These are phyloP conservation scores for Cyclaneusma minus DNA, from an alignment of 2,329 filamentous ascomycete genomes.

Conservation along the genomic window DNA sequence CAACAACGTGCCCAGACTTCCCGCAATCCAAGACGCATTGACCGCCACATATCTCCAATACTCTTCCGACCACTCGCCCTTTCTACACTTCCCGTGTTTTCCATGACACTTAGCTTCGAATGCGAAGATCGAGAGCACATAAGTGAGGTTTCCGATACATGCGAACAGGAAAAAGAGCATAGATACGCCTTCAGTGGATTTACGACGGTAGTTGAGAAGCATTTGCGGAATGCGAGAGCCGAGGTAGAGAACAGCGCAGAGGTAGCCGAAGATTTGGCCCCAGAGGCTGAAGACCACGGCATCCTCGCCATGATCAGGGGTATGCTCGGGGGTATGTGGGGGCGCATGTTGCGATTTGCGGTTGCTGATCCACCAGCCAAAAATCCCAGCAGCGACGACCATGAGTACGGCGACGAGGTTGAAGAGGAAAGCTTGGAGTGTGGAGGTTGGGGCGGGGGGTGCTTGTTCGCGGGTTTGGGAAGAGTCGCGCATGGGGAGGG, in stretches of 20 bases:
- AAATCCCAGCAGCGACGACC: conserved; percentile 67
- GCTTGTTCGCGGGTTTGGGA: conserved; percentile 22
- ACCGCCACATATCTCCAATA: conserved; percentile 78
- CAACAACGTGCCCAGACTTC: conserved; percentile 74
- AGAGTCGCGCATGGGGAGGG: conserved; percentile 60
- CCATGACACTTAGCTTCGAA: conserved; percentile 58
- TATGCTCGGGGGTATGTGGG: conserved; percentile 7
- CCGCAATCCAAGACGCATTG: conserved; percentile 80
- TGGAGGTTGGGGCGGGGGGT: conserved; percentile 30
- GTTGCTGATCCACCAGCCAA: conserved; percentile 70
- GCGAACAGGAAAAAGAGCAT: conserved; percentile 95
- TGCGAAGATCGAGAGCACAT: conserved; percentile 80
- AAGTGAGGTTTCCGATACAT: conserved; percentile 87
- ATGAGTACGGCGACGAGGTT: conserved; percentile 64
- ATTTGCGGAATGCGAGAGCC: conserved; percentile 82
- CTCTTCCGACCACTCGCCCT: conserved; percentile 47
- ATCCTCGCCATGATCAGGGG: conserved; percentile 23
- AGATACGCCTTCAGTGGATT: conserved; percentile 84
- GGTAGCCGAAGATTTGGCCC: conserved; percentile 86
- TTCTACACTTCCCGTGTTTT: conserved; percentile 31
- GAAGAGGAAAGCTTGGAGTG: conserved; percentile 46
- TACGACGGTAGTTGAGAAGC: conserved; percentile 79
- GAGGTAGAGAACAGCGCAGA: conserved; percentile 81
- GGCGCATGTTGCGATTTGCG: conserved; percentile 18
- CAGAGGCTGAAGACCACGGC: conserved; percentile 53